Base-by-base conservation (phyloP, 1,284 basidiomycete genomes). In the Testicularia cyperi region DNA sequence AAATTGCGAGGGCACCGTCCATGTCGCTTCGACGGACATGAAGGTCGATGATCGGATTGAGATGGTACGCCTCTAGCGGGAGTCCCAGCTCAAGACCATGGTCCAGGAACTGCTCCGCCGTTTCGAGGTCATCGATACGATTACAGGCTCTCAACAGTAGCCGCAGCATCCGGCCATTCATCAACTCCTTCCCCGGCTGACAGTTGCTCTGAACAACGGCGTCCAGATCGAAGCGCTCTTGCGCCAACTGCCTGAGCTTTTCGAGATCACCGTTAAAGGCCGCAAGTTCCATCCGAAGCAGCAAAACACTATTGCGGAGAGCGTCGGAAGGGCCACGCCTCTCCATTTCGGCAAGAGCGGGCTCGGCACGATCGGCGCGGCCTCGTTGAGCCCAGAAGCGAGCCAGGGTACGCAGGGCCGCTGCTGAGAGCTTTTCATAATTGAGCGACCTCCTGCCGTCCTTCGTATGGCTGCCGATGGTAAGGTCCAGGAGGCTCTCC, bases 1-100 rank as follows among this genome's bases (percentile, higher is more conserved):
- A 81, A 5, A 88, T 74, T 5, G 77, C 65, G 5, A 81, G 77
- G n/a, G 87, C 81, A 7, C 82, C 78, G 12, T 51, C 47, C 15
- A 58, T 37, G 45, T 69, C 53, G 36, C 33, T 28, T 12, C 44
- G 38, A 33, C 52, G 48, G 23, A 52, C 35, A 34, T 61, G 60
- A 23, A 51, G 28, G 36, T 48, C 46, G 20, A 69, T 46, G 23
- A 69, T 19, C 12, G n/a, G 15, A 27, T 67, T 60, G 42, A 56
- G 56, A 31, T 55, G 37, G 14, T 36, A 43, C 1, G 40, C 13
- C 18, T 44, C 33, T 6, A 35, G 33, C 9, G 16, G 18, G 35
- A 63, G 31, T 9, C 43, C 46, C 15, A 57, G 28, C 20, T 46
- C 46, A 14, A 52, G 26, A 5, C 47, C 47, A 27, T 62, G 15